A percentile compares a stretch with the other conserved stretches of the same genome.
These are phyloP conservation scores for Colletotrichum chlorophyti DNA, from an alignment of 2,329 filamentous ascomycete species.

Conservation along the genomic window DNA sequence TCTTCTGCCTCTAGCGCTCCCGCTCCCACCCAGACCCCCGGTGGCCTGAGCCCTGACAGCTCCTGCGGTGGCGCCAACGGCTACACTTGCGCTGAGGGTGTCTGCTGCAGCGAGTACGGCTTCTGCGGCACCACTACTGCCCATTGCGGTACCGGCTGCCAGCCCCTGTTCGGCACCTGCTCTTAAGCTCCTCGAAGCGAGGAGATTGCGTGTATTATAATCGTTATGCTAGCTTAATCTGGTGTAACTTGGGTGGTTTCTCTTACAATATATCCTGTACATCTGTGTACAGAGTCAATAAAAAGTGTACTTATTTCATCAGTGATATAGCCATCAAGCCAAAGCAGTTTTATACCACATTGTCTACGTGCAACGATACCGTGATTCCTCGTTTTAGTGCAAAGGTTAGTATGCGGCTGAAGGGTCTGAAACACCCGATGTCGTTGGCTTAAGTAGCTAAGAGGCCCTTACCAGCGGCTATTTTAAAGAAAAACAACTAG, in stretches of 20 bases:
- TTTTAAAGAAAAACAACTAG: too few relatives aligned
- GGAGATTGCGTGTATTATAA: neutral
- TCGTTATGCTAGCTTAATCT: neutral
- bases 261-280: conserved; percentile 5
- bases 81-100: conserved; percentile 9
- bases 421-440: too few relatives aligned
- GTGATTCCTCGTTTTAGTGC: too few relatives aligned
- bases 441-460: too few relatives aligned
- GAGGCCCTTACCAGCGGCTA: too few relatives aligned
- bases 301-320: conserved; percentile 12
- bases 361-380: fast-evolving
- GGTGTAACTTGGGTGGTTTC: neutral
- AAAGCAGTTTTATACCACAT: neutral
- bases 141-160: conserved; percentile 30
- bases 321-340: neutral
- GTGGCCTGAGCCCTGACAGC: conserved; percentile 21
- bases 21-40: conserved; percentile 8
- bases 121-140: conserved; percentile 31
- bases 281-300: conserved; percentile 9
- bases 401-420: too few relatives aligned
- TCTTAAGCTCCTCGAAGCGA: neutral
- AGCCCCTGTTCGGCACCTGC: conserved; percentile 26
- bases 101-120: conserved; percentile 31
- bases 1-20: conserved; percentile 12
- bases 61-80: conserved; percentile 21